phyloP scores from a whole-genome alignment of 2,329 filamentous ascomycete genomes.

The Pseudogymnoascus sp. region DNA sequence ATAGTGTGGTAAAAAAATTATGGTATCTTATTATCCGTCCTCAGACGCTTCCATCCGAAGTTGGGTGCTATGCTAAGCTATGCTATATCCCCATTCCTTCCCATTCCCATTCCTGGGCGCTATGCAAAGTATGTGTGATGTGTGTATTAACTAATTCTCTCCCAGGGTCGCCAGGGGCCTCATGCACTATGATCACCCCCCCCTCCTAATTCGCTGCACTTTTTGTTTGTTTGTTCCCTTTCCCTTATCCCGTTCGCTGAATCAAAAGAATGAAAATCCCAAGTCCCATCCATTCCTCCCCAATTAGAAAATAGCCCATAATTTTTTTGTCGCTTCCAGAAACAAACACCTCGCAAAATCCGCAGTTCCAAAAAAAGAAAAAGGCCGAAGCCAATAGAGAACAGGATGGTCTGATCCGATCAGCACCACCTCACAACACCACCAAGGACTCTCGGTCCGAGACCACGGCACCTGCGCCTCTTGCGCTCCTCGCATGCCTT shows the following conservation, averaged over 20 bases:
- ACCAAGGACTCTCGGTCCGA: not conserved
- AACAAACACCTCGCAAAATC: not conserved
- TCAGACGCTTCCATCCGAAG: not conserved
- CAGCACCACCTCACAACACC: constrained; percentile 2
- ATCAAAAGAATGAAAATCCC: not conserved
- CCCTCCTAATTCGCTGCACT: not conserved
- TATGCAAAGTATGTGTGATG: not conserved
- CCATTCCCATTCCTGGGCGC: not conserved
- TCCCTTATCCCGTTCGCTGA: not conserved
- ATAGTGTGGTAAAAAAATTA: not conserved
- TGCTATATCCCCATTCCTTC: not conserved
- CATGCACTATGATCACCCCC: constrained; percentile 4
- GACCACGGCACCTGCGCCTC: not conserved
- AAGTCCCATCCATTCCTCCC: too few relatives aligned
- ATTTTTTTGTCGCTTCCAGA: not conserved
- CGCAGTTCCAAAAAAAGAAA: not conserved
- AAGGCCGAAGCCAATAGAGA: too few relatives aligned
- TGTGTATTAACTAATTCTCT: constrained; percentile 5
- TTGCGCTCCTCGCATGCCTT: constrained; percentile 6
- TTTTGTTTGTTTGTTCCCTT: not conserved
- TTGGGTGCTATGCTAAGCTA: not conserved
- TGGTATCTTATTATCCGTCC: not conserved
- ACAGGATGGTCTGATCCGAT: not conserved
- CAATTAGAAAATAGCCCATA: not conserved
- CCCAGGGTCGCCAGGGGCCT: not conserved